Conservation (phyloP, 495 filamentous ascomycete species). For the Xylaria flabelliformis region DNA sequence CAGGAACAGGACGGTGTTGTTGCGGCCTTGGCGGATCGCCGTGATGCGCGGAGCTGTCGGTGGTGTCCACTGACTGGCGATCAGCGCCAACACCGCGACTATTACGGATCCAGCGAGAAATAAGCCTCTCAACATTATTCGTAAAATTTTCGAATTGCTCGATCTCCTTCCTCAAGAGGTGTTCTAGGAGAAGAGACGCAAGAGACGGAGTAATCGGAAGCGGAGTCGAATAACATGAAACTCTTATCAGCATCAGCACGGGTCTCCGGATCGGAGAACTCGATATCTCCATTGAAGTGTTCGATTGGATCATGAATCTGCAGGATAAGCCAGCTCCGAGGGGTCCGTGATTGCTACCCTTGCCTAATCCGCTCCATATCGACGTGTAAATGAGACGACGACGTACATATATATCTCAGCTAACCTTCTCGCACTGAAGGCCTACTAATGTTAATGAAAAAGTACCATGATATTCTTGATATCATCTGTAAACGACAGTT, state of each 20-base stretch:
- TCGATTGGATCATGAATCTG: slow-evolving; percentile 7
- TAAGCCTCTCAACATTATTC: slow-evolving; percentile 11
- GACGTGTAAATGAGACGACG: background rate
- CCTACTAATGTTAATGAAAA: background rate
- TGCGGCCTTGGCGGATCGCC: slow-evolving; percentile 3
- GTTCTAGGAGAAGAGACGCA: background rate
- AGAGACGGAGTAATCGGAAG: background rate
- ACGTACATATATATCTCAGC: background rate
- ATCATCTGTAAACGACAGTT: background rate
- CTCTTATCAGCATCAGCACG: slow-evolving; percentile 2
- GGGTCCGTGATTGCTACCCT: background rate
- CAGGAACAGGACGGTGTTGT: slow-evolving; percentile 30
- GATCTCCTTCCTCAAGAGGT: background rate
- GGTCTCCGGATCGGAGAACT: background rate
- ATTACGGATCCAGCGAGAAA: background rate
- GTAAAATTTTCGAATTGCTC: background rate
- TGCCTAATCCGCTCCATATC: background rate
- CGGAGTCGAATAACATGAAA: background rate
- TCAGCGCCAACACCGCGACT: slow-evolving; percentile 18
- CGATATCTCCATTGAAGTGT: background rate
- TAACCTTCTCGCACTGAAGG: background rate
- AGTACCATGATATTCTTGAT: too few relatives aligned
- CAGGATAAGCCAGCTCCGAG: background rate
- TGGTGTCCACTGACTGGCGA: slow-evolving; percentile 10
- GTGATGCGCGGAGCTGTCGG: slow-evolving; percentile 2